A percentile compares a stretch with the other conserved stretches of the same genome.
Evolutionary conservation across 768 basidiomycete genomes (phyloP).

Genomic region (Trametes villosa): DNA sequence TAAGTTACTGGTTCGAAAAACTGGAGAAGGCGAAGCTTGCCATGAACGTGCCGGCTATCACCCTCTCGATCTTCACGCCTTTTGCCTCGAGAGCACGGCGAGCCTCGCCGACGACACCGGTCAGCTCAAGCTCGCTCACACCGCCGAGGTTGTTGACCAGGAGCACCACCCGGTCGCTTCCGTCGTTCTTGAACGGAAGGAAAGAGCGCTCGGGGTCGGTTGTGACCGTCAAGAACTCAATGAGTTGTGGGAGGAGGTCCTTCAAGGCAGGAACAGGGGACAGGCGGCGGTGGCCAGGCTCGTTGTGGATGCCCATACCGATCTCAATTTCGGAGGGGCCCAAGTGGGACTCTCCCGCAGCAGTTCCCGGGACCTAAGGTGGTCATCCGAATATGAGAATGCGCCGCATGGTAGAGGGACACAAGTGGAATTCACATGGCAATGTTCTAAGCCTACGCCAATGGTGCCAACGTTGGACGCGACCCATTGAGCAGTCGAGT

Average conservation of each 20-base stretch:
- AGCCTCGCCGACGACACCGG: conserved; percentile 67
- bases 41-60: conserved; percentile 88
- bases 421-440: conserved; percentile 58
- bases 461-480: conserved; percentile 76
- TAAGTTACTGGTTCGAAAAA: neutral
- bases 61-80: conserved; percentile 60
- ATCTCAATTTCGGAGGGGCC: conserved; percentile 76
- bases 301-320: conserved; percentile 92
- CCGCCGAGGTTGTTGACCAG: conserved; percentile 91
- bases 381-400: too few species aligned
- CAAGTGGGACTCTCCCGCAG: conserved; percentile 57
- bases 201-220: conserved; percentile 79
- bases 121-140: conserved; percentile 80
- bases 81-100: conserved; percentile 56
- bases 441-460: conserved; percentile 87
- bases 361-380: conserved; percentile 81
- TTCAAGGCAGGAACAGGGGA: conserved; percentile 74
- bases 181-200: conserved; percentile 66
- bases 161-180: conserved; percentile 71
- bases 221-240: conserved; percentile 73
- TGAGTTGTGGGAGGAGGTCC: conserved; percentile 68
- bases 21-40: conserved; percentile 40
- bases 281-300: conserved; percentile 70
- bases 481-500: conserved; percentile 65
- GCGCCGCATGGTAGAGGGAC: neutral